Conservation (phyloP, 2,329 filamentous ascomycete species). For the Diaporthe sp. region DNA sequence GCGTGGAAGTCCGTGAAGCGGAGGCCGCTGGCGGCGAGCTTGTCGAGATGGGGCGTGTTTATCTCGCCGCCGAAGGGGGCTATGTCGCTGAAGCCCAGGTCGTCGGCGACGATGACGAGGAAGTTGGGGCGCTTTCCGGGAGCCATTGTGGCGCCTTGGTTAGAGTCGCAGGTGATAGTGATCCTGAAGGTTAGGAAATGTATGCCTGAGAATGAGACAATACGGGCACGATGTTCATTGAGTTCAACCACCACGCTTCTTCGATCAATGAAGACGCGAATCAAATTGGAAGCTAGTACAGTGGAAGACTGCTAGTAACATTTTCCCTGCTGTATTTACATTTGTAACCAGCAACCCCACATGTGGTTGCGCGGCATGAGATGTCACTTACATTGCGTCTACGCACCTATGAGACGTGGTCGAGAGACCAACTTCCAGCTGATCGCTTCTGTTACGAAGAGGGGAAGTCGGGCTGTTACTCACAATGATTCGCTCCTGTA, state of each 20-base stretch:
- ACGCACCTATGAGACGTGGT: neutral
- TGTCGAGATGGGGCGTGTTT: slow-evolving; percentile 50
- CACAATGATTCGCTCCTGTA: slow-evolving; percentile 5
- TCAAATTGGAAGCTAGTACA: neutral
- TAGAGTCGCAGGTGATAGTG: neutral
- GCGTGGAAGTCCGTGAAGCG: slow-evolving; percentile 77
- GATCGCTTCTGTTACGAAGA: neutral
- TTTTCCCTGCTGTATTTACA: neutral
- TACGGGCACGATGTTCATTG: neutral
- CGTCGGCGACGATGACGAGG: slow-evolving; percentile 53
- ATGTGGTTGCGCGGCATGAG: neutral
- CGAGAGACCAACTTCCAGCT: neutral
- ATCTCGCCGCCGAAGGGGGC: slow-evolving; percentile 52
- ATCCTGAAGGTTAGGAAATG: neutral
- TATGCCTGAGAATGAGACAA: too few species aligned
- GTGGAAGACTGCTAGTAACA: neutral
- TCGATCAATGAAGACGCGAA: neutral
- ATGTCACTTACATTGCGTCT: neutral
- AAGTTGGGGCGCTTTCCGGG: slow-evolving; percentile 49
- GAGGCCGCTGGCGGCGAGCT: slow-evolving; percentile 57
- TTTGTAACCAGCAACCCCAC: neutral
- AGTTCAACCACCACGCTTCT: too few species aligned
- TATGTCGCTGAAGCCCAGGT: slow-evolving; percentile 52
- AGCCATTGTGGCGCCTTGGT: slow-evolving; percentile 28
- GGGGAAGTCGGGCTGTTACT: neutral